Base-by-base conservation (phyloP, 2,329 filamentous ascomycete genomes). In the Calonectria pauciramosa region DNA sequence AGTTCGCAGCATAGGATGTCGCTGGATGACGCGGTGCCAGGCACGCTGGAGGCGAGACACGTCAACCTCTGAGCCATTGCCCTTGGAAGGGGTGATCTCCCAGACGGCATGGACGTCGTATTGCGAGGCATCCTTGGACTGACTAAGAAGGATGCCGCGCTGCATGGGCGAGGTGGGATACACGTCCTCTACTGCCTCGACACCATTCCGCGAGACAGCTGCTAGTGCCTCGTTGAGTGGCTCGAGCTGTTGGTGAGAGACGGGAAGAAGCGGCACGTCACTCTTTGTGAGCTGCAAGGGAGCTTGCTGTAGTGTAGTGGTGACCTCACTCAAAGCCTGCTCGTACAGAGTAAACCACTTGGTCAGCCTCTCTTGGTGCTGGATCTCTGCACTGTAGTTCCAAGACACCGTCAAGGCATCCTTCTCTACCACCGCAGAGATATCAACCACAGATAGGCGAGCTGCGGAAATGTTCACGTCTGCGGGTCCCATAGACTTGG, bases 1-100 rank as follows among this genome's bases (percentile, higher is more conserved):
- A 0, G 88, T 89, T 66, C 88, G 80, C 51, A 90, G 79, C 10
- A 87, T 86, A 0, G 87, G 75, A 67, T 89, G 87, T 38, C 84
- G 84, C 28, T 85, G 78, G 0, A 86, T 83, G 1, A 89, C 83
- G 34, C 85, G 83, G 65, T 86, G 83, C 88, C 88, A 79, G 5
- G 77, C 74, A 6, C 54, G n/a, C 3, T 54, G 66, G 23, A 79
- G 74, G 14, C 20, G 79, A 0, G 11, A 20, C 7, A 73, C 77
- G 30, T 79, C 75, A 11, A 79, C 71, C 0, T 52, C 23, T 83
- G 80, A 13, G 79, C 74, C 54, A 3, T 28, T 76, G 18, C 23
- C 76, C 79, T 74, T 44, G 5, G 28, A 75, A 14, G 18, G 76
- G 75, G 72, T 80, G n/a, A 81, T 68, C 41, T 80, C 77, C 23